A percentile compares a stretch with the other conserved stretches of the same genome.
These are phyloP conservation scores for Taphrina communis DNA, from an alignment of 1,139 yeast genomes.

Conservation along the genomic window DNA sequence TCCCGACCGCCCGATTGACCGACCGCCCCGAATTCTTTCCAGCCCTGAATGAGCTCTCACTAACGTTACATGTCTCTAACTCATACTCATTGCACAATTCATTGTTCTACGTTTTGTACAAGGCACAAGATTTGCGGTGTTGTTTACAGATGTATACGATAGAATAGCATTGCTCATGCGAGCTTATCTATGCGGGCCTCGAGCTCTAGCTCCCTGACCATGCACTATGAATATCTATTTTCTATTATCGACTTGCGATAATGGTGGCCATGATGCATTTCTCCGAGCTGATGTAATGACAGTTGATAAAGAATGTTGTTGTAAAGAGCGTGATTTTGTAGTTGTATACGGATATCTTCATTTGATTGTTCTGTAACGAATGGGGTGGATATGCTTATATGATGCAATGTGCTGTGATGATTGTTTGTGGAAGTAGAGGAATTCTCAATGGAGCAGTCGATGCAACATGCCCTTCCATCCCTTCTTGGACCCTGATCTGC, in stretches of 20 bases:
- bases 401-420: neutral
- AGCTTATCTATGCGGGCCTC: neutral
- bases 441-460: slow-evolving; percentile 18
- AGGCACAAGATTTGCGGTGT: no score
- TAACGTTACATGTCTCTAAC: no score
- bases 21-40: no score
- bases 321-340: slow-evolving; percentile 15
- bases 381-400: neutral
- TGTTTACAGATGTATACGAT: neutral
- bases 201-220: neutral
- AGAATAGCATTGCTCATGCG: neutral
- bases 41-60: no score
- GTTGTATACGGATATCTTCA: neutral
- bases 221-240: neutral
- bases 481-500: slow-evolving; percentile 18
- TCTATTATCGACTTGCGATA: no score
- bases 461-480: slow-evolving; percentile 38
- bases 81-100: no score
- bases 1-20: no score
- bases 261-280: no score
- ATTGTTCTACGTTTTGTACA: no score
- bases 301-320: slow-evolving; percentile 16
- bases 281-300: neutral
- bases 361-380: neutral
- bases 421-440: neutral